phyloP scores from a whole-genome alignment of 305 asterid species.

The Fraxinus platypoda region DNA sequence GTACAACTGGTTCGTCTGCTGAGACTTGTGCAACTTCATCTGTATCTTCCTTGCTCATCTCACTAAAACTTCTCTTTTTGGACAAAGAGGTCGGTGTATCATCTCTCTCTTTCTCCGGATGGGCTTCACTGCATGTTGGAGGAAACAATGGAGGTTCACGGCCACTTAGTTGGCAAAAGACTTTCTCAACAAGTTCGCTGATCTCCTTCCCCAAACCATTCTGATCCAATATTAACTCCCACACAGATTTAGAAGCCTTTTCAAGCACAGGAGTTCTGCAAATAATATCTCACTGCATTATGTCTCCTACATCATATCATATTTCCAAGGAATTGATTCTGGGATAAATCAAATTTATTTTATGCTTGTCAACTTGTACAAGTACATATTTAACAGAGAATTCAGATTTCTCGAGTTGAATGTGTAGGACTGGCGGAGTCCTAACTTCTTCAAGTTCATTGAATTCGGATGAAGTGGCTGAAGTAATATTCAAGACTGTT shows the following conservation, averaged over 20 bases:
- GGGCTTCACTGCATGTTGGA: slow-evolving; percentile 31
- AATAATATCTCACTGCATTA: slow-evolving; percentile 23
- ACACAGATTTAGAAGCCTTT: slow-evolving; percentile 86
- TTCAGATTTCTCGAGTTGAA: slow-evolving; percentile 13
- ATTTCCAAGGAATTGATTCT: slow-evolving; percentile 1
- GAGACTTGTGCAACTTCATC: slow-evolving; percentile 36
- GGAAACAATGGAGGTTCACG: slow-evolving; percentile 82
- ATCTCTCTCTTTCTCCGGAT: slow-evolving; percentile 54
- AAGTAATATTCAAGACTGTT: slow-evolving; percentile 2
- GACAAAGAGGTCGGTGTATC: slow-evolving; percentile 45
- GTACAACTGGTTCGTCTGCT: slow-evolving; percentile 20
- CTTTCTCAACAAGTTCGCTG: slow-evolving; percentile 71
- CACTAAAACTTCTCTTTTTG: slow-evolving; percentile 60
- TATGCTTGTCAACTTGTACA: neutral
- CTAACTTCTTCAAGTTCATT: neutral
- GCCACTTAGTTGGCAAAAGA: slow-evolving; percentile 87
- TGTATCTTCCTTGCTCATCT: slow-evolving; percentile 42
- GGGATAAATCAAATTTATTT: slow-evolving; percentile 12
- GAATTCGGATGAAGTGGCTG: slow-evolving; percentile 1
- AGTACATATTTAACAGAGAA: slow-evolving; percentile 16
- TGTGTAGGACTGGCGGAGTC: neutral
- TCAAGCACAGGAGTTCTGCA: slow-evolving; percentile 89
- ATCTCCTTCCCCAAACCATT: slow-evolving; percentile 84
- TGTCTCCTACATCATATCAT: slow-evolving; percentile 3
- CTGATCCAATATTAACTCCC: slow-evolving; percentile 88